Conservation (phyloP, 176 grass and related monocot species). For the Aegilops speltoides region DNA sequence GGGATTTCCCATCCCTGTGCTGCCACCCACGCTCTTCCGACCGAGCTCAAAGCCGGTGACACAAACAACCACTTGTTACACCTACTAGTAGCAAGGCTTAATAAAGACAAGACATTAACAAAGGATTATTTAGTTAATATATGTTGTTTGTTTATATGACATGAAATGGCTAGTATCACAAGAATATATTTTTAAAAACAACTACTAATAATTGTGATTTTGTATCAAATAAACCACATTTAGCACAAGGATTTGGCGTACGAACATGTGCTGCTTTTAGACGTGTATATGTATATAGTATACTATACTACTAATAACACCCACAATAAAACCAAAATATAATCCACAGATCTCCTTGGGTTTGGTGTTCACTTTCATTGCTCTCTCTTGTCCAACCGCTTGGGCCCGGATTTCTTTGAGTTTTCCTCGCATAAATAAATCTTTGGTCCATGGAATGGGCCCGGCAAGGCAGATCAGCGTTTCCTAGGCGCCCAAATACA, state of each 20-base stretch:
- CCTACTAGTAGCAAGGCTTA: background rate
- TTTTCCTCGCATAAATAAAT: background rate
- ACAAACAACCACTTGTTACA: background rate
- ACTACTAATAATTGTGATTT: background rate
- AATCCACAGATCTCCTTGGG: background rate
- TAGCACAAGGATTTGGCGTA: background rate
- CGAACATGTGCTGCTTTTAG: background rate
- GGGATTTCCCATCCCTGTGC: background rate
- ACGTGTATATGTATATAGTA: background rate
- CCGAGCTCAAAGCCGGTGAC: slow-evolving; percentile 13
- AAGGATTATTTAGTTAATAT: background rate
- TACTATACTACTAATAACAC: no score
- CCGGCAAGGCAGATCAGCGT: background rate
- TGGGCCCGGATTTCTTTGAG: background rate
- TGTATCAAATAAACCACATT: background rate
- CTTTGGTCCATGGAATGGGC: background rate
- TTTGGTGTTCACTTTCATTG: background rate
- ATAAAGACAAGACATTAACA: background rate
- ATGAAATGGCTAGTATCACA: background rate
- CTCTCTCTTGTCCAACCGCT: no score
- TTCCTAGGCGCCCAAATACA: background rate
- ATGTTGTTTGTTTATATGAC: background rate
- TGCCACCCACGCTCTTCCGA: slow-evolving; percentile 14
- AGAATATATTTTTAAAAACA: background rate
- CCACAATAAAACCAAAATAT: background rate